Evolutionary conservation across 495 filamentous ascomycete genomes (phyloP), one percentile per base, ranked within the genome.

Genomic region (Clavariopsis aquatica): DNA sequence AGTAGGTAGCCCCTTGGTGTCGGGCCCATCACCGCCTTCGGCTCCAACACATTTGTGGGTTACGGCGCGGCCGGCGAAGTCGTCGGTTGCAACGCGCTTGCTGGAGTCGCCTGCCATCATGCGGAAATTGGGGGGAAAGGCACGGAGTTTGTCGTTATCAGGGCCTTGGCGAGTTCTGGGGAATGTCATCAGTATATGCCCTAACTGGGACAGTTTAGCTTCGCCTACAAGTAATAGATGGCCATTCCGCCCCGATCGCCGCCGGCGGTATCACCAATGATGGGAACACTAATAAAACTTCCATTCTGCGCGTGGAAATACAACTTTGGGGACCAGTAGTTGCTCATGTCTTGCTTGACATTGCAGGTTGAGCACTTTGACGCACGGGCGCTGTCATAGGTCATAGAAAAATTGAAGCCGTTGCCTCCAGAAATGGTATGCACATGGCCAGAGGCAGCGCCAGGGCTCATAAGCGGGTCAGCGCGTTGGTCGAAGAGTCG

Each of bases 351-450:
- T 60, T 81, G 79, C 59, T 81, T 84, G 64, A 87, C 79, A 10
- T 77, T 78, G 64, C 88, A 85, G 10, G 86, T 86, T 52, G 85
- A 87, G 76, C 91, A 94, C 0, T 75, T 75, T 0, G 89, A 88
- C 55, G 76, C 64, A 49, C 81, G 76, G 12, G 89, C 80, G 27
- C 78, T 71, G 49, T 82, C 75, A 57, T 85, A 89, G 46, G 78
- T 78, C 78, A 86, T 86, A 47, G 73, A 80, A 69, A 88, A 78
- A 59, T 82, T 80, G 69, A 92, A 92, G 57, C 83, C 87, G 75
- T 82, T 89, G 62, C 89, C 90, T 20, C 92, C 92, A 66, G 87
- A 82, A 61, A 92, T 84, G 8, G 84, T 81, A 68, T 96, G 92
- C 19, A 86, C 84, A 75, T 96, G 92, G 57, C 75, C 71, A n/a